Percentiles rank a stretch among this genome's conserved stretches.
Conservation (phyloP, 164 flowering plant species). For the Dillenia suffruticosa region DNA sequence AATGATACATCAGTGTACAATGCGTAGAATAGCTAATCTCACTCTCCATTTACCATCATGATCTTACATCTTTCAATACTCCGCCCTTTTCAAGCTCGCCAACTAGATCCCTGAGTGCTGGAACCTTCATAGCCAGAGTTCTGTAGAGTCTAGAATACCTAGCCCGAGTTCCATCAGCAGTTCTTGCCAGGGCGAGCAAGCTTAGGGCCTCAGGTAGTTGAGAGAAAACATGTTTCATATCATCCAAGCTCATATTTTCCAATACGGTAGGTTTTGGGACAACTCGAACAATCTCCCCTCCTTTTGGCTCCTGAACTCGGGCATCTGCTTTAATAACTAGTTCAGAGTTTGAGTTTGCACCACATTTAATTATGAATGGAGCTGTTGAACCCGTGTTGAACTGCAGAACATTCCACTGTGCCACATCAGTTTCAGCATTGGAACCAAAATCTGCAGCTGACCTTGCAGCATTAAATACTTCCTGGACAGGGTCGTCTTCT, state of each 20-base stretch:
- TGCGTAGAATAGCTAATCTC: too few relatives aligned
- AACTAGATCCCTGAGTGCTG: constrained; percentile 79
- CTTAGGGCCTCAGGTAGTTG: constrained; percentile 92
- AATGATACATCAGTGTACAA: too few relatives aligned
- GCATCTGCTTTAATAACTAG: constrained; percentile 93
- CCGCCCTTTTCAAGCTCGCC: constrained; percentile 94
- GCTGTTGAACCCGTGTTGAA: constrained; percentile 89
- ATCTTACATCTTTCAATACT: constrained; percentile 65
- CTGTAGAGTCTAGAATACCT: constrained; percentile 89
- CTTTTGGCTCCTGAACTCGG: constrained; percentile 83
- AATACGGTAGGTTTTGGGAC: constrained; percentile 86
- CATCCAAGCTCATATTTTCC: constrained; percentile 81
- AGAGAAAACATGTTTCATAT: constrained; percentile 73
- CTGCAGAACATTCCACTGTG: constrained; percentile 96
- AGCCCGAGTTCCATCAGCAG: constrained; percentile 96
- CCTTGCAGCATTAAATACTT: constrained; percentile 24
- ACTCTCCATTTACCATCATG: constrained; percentile 19
- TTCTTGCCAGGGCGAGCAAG: constrained; percentile 86
- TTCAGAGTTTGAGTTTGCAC: constrained; percentile 87
- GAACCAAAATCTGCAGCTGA: constrained; percentile 35
- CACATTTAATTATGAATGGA: constrained; percentile 94
- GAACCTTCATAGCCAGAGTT: constrained; percentile 95
- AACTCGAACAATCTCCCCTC: constrained; percentile 87
- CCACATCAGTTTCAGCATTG: constrained; percentile 64
- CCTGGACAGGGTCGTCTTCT: constrained; percentile 55